Evolutionary conservation across 2,329 filamentous ascomycete genomes (phyloP).

Genomic region (Zasmidium citrigriseum): DNA sequence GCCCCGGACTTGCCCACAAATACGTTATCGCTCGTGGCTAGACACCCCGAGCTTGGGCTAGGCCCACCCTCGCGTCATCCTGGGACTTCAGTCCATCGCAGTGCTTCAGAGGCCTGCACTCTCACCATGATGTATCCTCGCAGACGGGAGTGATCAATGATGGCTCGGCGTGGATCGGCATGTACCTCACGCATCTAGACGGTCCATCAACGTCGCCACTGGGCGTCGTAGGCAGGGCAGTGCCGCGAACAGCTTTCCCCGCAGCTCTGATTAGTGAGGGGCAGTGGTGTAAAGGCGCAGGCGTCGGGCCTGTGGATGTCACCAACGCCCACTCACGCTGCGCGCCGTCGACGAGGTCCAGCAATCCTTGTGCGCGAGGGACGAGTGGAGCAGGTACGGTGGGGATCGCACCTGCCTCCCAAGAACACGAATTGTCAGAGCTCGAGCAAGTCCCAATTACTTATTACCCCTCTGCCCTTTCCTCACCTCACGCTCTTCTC

Average conservation of each 20-base stretch:
- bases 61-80: not conserved
- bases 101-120: not conserved
- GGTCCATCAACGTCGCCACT: constrained; percentile 1
- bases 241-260: not conserved
- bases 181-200: constrained; percentile 1
- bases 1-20: not conserved
- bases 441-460: constrained; percentile 16
- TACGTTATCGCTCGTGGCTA: not conserved
- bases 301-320: not conserved
- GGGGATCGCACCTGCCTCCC: constrained; percentile 14
- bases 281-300: not conserved
- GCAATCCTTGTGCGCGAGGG: constrained; percentile 26
- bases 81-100: not conserved
- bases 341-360: constrained; percentile 3
- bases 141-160: not conserved
- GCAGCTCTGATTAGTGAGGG: constrained; percentile 2
- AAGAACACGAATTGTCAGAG: constrained; percentile 17
- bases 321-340: not conserved
- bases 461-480: constrained; percentile 25
- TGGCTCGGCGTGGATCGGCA: not conserved
- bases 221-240: not conserved
- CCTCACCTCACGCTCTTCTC: constrained; percentile 9
- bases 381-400: constrained; percentile 25
- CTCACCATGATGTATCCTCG: constrained; percentile 4
- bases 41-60: not conserved